phyloP scores from a whole-genome alignment of 139 green algal species.

The Volvox reticuliferus region DNA sequence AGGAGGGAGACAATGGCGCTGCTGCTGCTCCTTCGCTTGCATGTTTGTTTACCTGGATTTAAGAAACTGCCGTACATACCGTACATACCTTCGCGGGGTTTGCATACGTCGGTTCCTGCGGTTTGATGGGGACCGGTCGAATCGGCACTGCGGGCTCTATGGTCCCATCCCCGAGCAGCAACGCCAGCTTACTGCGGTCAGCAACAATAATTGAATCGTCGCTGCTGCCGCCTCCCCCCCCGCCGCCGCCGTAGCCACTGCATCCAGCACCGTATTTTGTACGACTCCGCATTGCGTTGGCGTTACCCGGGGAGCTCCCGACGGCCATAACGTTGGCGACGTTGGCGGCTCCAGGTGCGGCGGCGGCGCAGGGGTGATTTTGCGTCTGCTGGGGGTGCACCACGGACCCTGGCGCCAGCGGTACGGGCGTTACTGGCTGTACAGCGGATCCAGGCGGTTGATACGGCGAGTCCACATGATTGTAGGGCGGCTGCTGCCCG shows the following conservation, averaged over 20 bases:
- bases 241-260: not conserved
- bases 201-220: slow-evolving; percentile 38
- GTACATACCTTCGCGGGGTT: slow-evolving; percentile 40
- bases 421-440: not conserved
- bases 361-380: too few species aligned
- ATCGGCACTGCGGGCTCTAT: slow-evolving; percentile 27
- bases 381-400: too few species aligned
- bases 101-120: not conserved
- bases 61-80: not conserved
- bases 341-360: not conserved
- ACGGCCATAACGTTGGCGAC: slow-evolving; percentile 28
- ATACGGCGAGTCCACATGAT: not conserved
- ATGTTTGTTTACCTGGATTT: too few species aligned
- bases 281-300: slow-evolving; percentile 1
- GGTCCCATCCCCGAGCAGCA: slow-evolving; percentile 36
- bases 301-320: not conserved
- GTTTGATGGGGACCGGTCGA: slow-evolving; percentile 31
- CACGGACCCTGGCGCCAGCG: too few species aligned
- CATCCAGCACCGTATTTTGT: not conserved
- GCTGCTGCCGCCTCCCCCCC: not conserved
- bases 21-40: too few species aligned
- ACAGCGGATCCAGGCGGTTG: not conserved
- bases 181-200: slow-evolving; percentile 24
- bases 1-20: not conserved
- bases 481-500: not conserved